phyloP scores from a whole-genome alignment of 371 early-diverging fungal species.

The Parasitella parasitica region DNA sequence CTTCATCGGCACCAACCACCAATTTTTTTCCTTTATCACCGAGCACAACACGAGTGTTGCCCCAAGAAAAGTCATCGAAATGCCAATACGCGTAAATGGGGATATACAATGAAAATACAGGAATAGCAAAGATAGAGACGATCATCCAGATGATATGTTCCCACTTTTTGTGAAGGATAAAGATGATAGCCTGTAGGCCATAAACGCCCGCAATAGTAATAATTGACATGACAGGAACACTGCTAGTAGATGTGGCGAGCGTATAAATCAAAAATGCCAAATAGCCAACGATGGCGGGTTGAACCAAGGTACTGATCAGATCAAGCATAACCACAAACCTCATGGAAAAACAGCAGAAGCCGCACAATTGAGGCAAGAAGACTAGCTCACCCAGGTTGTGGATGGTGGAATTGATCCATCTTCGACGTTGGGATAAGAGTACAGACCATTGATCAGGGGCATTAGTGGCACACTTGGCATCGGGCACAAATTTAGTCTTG shows the following conservation, averaged over 20 bases:
- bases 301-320: constrained; percentile 84
- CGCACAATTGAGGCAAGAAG: constrained; percentile 85
- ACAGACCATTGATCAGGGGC: constrained; percentile 96
- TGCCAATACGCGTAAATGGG: constrained; percentile 92
- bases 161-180: constrained; percentile 79
- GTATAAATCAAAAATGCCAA: constrained; percentile 68
- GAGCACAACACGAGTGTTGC: constrained; percentile 88
- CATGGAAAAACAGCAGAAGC: constrained; percentile 97
- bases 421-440: constrained; percentile 93
- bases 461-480: constrained; percentile 94
- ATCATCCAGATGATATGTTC: constrained; percentile 96
- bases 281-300: constrained; percentile 89
- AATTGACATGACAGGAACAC: constrained; percentile 56
- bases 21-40: constrained; percentile 75
- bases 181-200: constrained; percentile 81
- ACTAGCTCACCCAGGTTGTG: constrained; percentile 94
- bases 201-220: constrained; percentile 73
- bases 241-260: constrained; percentile 33
- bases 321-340: constrained; percentile 94
- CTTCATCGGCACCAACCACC: constrained; percentile 51
- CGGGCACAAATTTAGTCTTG: constrained; percentile 95
- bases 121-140: constrained; percentile 82
- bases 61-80: constrained; percentile 97
- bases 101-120: constrained; percentile 75
- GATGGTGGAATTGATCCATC: constrained; percentile 99